Evolutionary conservation across 345 rosid genomes (phyloP).

Genomic region (Lagerstroemia speciosa): DNA sequence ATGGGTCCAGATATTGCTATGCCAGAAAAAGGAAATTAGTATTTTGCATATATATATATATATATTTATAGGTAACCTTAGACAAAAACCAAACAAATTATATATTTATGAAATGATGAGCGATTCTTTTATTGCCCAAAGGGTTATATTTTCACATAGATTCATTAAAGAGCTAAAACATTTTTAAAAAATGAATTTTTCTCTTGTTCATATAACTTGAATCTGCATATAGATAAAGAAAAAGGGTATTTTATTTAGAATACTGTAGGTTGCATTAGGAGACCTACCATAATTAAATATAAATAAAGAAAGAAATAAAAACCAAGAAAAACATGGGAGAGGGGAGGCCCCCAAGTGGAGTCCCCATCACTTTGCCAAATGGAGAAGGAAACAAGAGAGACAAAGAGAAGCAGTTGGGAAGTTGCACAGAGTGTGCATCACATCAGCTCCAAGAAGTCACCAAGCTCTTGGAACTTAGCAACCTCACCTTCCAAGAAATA

Average conservation of each 20-base stretch:
- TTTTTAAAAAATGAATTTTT: too few species aligned
- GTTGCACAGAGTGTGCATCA: neutral
- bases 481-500: neutral
- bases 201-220: too few species aligned
- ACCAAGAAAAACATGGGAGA: neutral
- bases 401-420: conserved; percentile 5
- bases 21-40: neutral
- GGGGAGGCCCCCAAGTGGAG: neutral
- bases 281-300: neutral
- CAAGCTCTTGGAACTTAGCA: neutral
- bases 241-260: neutral
- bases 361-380: neutral
- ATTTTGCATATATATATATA: too few species aligned
- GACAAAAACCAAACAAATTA: too few species aligned
- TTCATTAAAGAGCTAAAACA: too few species aligned
- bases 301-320: too few species aligned
- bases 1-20: neutral
- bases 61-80: too few species aligned
- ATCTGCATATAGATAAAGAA: neutral
- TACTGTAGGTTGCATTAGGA: neutral
- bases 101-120: too few species aligned
- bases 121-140: too few species aligned
- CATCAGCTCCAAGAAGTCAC: neutral
- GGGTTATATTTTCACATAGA: too few species aligned
- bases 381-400: neutral